Percentiles rank a stretch among this genome's conserved stretches.
Evolutionary conservation across 495 filamentous ascomycete species (phyloP).

Genomic region (Cudoniella acicularis): DNA sequence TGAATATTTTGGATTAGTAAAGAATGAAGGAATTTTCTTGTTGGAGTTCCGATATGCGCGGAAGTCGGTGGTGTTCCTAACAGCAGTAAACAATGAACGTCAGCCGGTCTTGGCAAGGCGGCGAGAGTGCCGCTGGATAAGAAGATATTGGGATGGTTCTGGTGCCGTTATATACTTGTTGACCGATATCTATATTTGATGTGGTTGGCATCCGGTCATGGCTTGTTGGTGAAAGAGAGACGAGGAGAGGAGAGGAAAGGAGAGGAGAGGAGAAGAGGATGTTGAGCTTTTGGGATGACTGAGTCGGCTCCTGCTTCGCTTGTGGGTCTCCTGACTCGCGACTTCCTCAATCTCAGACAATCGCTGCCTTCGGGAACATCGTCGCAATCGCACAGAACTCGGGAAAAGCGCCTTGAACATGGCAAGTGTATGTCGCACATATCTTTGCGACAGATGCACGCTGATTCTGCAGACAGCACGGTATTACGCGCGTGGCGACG

Average conservation of each 20-base stretch:
- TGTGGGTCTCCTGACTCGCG: constrained; percentile 14
- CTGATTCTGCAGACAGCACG: constrained; percentile 59
- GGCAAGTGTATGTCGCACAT: constrained; percentile 27
- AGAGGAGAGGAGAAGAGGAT: constrained; percentile 27
- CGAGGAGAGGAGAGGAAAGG: constrained; percentile 28
- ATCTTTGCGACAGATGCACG: background rate
- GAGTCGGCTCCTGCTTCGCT: constrained; percentile 2
- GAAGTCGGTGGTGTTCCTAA: background rate
- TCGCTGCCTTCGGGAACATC: background rate
- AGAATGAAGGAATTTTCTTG: background rate
- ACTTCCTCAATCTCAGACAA: background rate
- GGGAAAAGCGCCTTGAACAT: constrained; percentile 7
- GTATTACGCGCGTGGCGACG: constrained; percentile 59
- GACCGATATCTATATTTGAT: background rate
- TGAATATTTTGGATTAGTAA: too few relatives aligned
- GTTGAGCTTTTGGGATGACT: background rate
- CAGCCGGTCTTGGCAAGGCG: background rate
- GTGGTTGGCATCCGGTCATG: background rate
- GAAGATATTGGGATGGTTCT: background rate
- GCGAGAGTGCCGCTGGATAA: too few relatives aligned
- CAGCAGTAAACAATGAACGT: background rate
- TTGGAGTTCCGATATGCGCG: background rate
- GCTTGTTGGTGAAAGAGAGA: constrained; percentile 1
- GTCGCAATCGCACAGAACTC: background rate
- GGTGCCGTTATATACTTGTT: background rate